These are phyloP conservation scores for Tuber calosporum DNA, from an alignment of 495 filamentous ascomycete species.

Conservation along the genomic window DNA sequence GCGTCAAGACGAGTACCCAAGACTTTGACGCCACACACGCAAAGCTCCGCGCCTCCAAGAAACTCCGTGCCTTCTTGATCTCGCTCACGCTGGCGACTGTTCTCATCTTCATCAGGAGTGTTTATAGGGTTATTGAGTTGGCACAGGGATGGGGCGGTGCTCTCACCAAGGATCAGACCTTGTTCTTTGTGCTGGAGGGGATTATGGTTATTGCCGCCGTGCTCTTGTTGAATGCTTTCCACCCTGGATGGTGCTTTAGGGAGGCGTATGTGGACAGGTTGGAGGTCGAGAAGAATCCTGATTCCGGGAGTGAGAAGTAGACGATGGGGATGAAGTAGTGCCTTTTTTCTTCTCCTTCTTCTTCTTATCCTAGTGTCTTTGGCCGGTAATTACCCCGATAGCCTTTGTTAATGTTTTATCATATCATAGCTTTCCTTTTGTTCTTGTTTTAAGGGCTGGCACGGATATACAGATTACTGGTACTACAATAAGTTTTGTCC, in stretches of 20 bases:
- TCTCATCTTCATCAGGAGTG: conserved; percentile 55
- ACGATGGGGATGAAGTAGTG: conserved; percentile 4
- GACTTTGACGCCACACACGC: conserved; percentile 35
- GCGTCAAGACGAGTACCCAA: conserved; percentile 31
- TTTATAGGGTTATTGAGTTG: conserved; percentile 61
- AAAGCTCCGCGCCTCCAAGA: conserved; percentile 30
- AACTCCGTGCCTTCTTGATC: conserved; percentile 44
- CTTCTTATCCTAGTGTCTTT: not conserved
- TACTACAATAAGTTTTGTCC: not conserved
- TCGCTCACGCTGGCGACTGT: conserved; percentile 50
- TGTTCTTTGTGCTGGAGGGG: conserved; percentile 65
- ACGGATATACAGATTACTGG: not conserved
- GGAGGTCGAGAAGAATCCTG: not conserved
- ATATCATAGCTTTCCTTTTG: not conserved
- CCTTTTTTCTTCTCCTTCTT: not conserved
- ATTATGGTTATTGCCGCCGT: conserved; percentile 60
- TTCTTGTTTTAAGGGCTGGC: not conserved
- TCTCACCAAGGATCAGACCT: conserved; percentile 54
- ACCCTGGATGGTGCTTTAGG: conserved; percentile 52
- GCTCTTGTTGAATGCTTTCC: conserved; percentile 53
- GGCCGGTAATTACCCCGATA: not conserved
- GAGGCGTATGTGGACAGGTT: conserved; percentile 29
- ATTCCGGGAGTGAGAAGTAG: conserved; percentile 7
- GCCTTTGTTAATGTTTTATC: not conserved
- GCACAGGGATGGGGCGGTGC: conserved; percentile 54